Evolutionary conservation across 2,329 filamentous ascomycete genomes (phyloP), one percentile per base, ranked within the genome.

Genomic region (Simplicillium aogashimaense): DNA sequence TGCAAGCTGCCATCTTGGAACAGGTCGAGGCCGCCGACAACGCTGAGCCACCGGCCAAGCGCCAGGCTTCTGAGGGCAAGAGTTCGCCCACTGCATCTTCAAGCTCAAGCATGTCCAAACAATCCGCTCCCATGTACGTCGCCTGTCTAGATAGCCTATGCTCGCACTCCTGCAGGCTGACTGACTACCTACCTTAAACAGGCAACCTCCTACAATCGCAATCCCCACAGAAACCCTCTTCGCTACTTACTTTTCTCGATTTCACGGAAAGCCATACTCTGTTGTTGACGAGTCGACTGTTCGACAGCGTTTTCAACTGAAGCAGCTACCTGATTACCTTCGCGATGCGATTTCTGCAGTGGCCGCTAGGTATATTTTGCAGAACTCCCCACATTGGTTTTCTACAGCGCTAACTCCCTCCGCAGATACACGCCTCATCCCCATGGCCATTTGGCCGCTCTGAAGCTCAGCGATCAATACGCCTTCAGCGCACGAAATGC

Each of bases 181-280:
- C 30, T 32, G 15, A 32, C 30, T 13, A 13, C 15, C 30, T 5
- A 9, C n/a, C 29, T 30, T 30, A 7, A n/a, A 32, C 41, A 74
- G 70, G 46, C 69, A 70, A 39, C 60, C 63, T 36, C 65, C 70
- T 3, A 64, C 64, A 5, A 51, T 65, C 32, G 56, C 58, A 2
- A 63, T 77, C 13, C 70, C 76, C 38, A 70, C 74, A 1, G 79
- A 85, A 51, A 64, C 72, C 1, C 65, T 88, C 20, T 65, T 94
- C 25, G 82, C 94, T 52, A 82, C 81, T 6, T 94, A 89, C 57
- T 94, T 94, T 56, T 65, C 71, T 16, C 76, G 83, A 38, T 77
- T 89, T 31, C 86, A 94, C 56, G 83, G 81, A 38, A 90, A 88
- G 53, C 85, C 86, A 2, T 92, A 83, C 49, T 78, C 85, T 53